phyloP scores from a whole-genome alignment of 2,329 filamentous ascomycete genomes.

The Penicillium brevicompactum region DNA sequence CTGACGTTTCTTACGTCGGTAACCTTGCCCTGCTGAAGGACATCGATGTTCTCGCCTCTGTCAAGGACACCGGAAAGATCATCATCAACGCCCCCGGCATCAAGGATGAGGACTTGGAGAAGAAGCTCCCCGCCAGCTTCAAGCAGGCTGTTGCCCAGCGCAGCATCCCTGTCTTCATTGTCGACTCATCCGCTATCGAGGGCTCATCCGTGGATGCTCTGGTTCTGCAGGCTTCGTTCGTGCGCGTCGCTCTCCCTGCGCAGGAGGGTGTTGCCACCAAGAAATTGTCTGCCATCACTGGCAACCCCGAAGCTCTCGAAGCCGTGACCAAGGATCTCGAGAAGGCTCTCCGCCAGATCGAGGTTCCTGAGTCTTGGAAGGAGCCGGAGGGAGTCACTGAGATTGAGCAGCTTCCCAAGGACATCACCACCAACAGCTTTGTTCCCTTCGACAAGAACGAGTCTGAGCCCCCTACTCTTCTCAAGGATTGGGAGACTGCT shows the following conservation, averaged over 20 bases:
- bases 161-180: slow-evolving; percentile 69
- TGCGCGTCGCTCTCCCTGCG: slow-evolving; percentile 73
- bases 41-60: slow-evolving; percentile 70
- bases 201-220: slow-evolving; percentile 69
- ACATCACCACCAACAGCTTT: slow-evolving; percentile 80
- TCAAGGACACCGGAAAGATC: slow-evolving; percentile 71
- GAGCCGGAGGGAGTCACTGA: slow-evolving; percentile 58
- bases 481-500: slow-evolving; percentile 78
- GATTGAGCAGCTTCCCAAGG: slow-evolving; percentile 55
- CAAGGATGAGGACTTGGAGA: slow-evolving; percentile 88
- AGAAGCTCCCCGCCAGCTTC: slow-evolving; percentile 71
- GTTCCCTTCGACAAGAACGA: slow-evolving; percentile 76
- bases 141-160: slow-evolving; percentile 73
- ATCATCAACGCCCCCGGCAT: slow-evolving; percentile 75
- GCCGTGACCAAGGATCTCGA: slow-evolving; percentile 63
- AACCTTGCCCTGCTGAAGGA: slow-evolving; percentile 78
- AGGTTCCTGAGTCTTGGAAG: slow-evolving; percentile 79
- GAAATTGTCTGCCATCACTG: slow-evolving; percentile 66
- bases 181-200: slow-evolving; percentile 71
- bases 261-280: slow-evolving; percentile 63
- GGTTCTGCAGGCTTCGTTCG: slow-evolving; percentile 78
- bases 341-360: slow-evolving; percentile 69
- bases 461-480: slow-evolving; percentile 63
- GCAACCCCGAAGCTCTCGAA: slow-evolving; percentile 63
- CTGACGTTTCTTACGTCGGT: slow-evolving; percentile 77